Conservation (phyloP, 2,329 filamentous ascomycete genomes). For the Proliferodiscus dingleyae region DNA sequence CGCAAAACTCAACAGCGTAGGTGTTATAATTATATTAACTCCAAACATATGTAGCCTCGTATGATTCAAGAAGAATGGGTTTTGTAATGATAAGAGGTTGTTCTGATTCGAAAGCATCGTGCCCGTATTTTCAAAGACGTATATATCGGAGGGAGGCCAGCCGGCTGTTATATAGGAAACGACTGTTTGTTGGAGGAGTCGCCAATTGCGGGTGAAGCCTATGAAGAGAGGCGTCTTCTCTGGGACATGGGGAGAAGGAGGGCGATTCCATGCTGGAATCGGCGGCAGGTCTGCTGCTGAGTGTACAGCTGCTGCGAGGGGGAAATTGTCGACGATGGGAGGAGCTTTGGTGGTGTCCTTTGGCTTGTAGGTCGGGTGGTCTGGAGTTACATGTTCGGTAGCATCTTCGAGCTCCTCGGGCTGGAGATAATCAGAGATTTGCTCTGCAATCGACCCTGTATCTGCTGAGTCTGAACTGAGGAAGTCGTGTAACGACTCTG, state of each 20-base stretch:
- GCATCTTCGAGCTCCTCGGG: neutral
- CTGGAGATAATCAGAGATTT: no score
- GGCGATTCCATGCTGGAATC: slow-evolving; percentile 42
- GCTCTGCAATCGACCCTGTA: no score
- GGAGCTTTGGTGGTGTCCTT: neutral
- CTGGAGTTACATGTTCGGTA: neutral
- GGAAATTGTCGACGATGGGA: slow-evolving; percentile 24
- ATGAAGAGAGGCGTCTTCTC: slow-evolving; percentile 49
- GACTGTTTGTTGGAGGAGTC: slow-evolving; percentile 50
- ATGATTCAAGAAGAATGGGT: slow-evolving; percentile 54
- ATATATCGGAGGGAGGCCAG: slow-evolving; percentile 53
- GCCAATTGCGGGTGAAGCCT: slow-evolving; percentile 54
- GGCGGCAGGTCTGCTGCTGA: slow-evolving; percentile 32
- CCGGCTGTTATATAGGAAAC: slow-evolving; percentile 54
- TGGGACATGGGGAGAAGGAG: slow-evolving; percentile 36
- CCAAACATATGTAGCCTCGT: slow-evolving; percentile 44
- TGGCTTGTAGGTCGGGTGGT: slow-evolving; percentile 7
- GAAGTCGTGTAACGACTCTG: no score
- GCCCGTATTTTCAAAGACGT: slow-evolving; percentile 56
- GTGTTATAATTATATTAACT: slow-evolving; percentile 46
- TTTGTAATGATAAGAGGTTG: slow-evolving; percentile 45
- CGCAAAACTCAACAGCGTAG: slow-evolving; percentile 48
- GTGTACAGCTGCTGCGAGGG: slow-evolving; percentile 17
- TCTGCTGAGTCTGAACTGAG: no score
- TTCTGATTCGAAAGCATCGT: slow-evolving; percentile 48